Conservation (phyloP, 345 rosid species). For the Eucalyptus polybractea region DNA sequence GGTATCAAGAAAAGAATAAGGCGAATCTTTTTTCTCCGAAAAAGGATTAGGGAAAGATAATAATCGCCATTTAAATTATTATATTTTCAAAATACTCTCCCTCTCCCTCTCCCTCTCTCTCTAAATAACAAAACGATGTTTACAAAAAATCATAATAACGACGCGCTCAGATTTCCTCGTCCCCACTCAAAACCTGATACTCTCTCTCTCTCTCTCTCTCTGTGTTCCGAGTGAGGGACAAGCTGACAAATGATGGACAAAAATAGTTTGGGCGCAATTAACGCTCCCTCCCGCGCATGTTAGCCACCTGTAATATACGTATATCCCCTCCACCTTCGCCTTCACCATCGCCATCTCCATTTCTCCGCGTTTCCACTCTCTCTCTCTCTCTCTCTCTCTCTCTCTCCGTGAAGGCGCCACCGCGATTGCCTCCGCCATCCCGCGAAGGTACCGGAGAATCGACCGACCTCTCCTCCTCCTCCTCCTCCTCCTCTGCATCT, state of each 20-base stretch:
- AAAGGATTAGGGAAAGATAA: background rate
- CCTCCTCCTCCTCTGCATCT: background rate
- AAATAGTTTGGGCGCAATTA: background rate
- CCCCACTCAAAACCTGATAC: background rate
- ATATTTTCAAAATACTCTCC: background rate
- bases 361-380: background rate
- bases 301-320: background rate
- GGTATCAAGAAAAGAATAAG: background rate
- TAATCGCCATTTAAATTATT: background rate
- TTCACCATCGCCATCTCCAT: background rate
- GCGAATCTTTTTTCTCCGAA: fast-evolving
- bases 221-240: background rate
- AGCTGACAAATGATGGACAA: background rate
- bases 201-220: background rate
- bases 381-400: background rate
- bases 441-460: background rate
- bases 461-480: background rate
- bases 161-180: background rate
- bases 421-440: background rate
- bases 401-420: background rate
- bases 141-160: background rate
- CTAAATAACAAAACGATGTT: background rate
- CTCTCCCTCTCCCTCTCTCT: background rate
- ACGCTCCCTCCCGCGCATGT: background rate
- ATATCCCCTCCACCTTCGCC: background rate